phyloP scores from a whole-genome alignment of 2,329 filamentous ascomycete species.

The Fusarium palustre region DNA sequence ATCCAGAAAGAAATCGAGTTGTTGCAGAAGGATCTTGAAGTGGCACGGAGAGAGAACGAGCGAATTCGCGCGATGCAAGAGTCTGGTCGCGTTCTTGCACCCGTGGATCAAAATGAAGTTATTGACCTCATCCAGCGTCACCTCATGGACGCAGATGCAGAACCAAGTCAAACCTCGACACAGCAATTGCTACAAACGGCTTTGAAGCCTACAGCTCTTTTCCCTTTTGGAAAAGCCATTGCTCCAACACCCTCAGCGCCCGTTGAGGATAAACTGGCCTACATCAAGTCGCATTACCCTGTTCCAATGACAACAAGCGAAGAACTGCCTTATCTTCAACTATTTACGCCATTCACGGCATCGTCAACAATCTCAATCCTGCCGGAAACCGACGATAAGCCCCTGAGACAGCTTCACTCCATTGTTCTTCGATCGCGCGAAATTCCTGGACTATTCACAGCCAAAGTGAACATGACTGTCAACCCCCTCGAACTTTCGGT shows the following conservation, averaged over 20 bases:
- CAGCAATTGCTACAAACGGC: constrained; percentile 62
- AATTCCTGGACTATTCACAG: constrained; percentile 65
- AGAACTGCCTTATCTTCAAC: constrained; percentile 75
- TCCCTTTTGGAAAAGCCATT: constrained; percentile 61
- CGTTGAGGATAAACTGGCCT: constrained; percentile 52
- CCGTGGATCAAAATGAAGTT: constrained; percentile 54
- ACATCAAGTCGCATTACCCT: constrained; percentile 72
- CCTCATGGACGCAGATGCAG: constrained; percentile 53
- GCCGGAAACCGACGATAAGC: constrained; percentile 50
- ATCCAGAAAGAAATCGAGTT: constrained; percentile 67
- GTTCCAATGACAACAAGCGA: constrained; percentile 71
- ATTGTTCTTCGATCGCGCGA: constrained; percentile 63
- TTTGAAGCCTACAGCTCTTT: constrained; percentile 62
- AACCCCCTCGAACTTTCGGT: constrained; percentile 65
- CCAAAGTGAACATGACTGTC: constrained; percentile 69
- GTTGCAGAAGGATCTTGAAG: constrained; percentile 68
- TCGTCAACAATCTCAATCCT: constrained; percentile 64
- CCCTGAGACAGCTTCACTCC: constrained; percentile 64
- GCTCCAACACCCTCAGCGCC: constrained; percentile 42
- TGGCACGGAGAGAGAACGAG: constrained; percentile 69
- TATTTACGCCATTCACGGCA: constrained; percentile 76
- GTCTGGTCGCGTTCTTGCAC: constrained; percentile 53
- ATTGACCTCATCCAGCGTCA: constrained; percentile 55
- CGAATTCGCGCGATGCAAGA: constrained; percentile 59
- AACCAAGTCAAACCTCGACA: constrained; percentile 47